A percentile compares a stretch with the other conserved stretches of the same genome.
Conservation (phyloP, 169 alveolate species). For the Plasmodium malariae region DNA sequence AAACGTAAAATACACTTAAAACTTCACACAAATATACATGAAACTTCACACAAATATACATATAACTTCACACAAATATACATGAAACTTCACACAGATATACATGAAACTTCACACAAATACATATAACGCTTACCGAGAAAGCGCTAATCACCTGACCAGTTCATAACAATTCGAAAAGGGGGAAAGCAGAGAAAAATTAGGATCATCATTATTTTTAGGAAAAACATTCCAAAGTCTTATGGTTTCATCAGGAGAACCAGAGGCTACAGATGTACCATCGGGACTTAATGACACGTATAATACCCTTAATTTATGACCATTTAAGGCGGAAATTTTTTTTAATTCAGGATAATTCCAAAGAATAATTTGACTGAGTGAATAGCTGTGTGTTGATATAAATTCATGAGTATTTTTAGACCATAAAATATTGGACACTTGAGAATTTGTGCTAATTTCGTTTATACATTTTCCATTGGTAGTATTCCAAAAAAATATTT, state of each 20-base stretch:
- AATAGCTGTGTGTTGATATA: constrained; percentile 97
- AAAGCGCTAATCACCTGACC: constrained; percentile 45
- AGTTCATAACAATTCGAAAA: constrained; percentile 44
- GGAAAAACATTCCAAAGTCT: constrained; percentile 97
- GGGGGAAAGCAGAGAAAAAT: constrained; percentile 11
- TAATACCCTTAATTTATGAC: constrained; percentile 96
- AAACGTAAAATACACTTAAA: no score
- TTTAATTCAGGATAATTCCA: constrained; percentile 95
- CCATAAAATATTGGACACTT: constrained; percentile 96
- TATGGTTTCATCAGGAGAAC: constrained; percentile 96
- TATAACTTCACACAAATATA: no score
- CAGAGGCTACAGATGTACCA: constrained; percentile 95
- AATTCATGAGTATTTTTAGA: constrained; percentile 93
- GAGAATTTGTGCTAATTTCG: constrained; percentile 93
- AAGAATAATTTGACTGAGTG: constrained; percentile 93
- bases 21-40: no score
- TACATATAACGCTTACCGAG: no score
- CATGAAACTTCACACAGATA: no score
- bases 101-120: no score
- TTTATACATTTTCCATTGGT: constrained; percentile 87
- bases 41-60: no score
- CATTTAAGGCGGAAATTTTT: constrained; percentile 87
- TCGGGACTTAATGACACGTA: constrained; percentile 95
- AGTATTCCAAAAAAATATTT: constrained; percentile 97
- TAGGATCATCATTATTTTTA: constrained; percentile 21